Conservation (phyloP, 495 filamentous ascomycete genomes). For the Penicillium subrubescens region DNA sequence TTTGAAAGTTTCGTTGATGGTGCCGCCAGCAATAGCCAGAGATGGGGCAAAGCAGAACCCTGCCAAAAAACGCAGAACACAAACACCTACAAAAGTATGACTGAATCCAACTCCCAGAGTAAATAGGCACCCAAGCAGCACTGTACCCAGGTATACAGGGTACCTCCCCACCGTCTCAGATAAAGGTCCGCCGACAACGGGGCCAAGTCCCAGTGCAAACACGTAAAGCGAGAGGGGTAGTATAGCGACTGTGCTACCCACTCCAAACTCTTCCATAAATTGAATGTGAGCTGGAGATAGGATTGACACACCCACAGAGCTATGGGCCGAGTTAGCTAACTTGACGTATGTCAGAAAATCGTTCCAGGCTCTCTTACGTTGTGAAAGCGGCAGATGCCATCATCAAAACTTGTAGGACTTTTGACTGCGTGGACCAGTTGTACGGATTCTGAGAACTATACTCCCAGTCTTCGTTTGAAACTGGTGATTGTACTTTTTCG, state of each 20-base stretch:
- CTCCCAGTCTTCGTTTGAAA: too few species aligned
- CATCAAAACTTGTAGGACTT: constrained; percentile 24
- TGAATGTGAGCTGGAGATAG: constrained; percentile 47
- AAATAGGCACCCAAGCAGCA: constrained; percentile 59
- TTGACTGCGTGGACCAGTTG: constrained; percentile 24
- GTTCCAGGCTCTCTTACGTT: constrained; percentile 22
- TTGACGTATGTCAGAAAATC: background rate
- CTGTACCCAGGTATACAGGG: constrained; percentile 54
- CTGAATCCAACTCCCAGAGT: constrained; percentile 62
- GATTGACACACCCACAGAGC: constrained; percentile 57
- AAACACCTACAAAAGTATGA: constrained; percentile 55
- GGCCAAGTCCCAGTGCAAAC: constrained; percentile 60
- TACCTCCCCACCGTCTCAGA: constrained; percentile 62
- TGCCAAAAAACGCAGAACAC: constrained; percentile 62
- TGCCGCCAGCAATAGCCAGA: constrained; percentile 46
- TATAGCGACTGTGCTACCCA: constrained; percentile 53
- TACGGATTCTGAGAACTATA: constrained; percentile 28
- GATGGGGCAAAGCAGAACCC: constrained; percentile 50
- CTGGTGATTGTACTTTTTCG: too few species aligned
- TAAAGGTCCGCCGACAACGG: constrained; percentile 59
- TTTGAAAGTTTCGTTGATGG: constrained; percentile 48
- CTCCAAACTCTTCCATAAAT: constrained; percentile 48
- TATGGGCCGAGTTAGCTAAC: constrained; percentile 20
- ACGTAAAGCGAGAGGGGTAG: constrained; percentile 58
- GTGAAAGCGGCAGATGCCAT: constrained; percentile 25